A percentile compares a stretch with the other conserved stretches of the same genome.
These are phyloP conservation scores for Pichia kudriavzevii DNA, from an alignment of 1,139 yeast genomes.

Conservation along the genomic window DNA sequence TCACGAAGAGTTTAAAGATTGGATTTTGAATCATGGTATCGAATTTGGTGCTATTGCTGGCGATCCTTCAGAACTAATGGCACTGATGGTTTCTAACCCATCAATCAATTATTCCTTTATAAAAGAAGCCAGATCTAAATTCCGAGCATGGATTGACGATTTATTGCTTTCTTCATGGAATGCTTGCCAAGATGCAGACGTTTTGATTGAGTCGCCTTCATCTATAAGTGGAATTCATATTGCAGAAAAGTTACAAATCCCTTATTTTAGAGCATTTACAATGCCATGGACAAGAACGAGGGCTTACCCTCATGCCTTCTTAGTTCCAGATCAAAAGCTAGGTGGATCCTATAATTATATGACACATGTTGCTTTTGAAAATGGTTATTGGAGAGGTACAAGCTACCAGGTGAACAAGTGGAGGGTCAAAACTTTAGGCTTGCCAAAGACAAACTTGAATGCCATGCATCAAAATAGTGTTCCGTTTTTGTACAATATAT, in stretches of 20 bases:
- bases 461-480: conserved; percentile 67
- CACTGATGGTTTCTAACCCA: conserved; percentile 87
- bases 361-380: conserved; percentile 89
- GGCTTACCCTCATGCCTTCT: conserved; percentile 93
- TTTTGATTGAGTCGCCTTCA: conserved; percentile 86
- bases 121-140: conserved; percentile 72
- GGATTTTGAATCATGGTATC: conserved; percentile 64
- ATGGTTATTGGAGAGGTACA: conserved; percentile 89
- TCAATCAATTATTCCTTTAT: conserved; percentile 76
- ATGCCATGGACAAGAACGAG: conserved; percentile 98
- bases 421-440: conserved; percentile 60
- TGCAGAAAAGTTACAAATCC: conserved; percentile 84
- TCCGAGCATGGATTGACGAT: conserved; percentile 74
- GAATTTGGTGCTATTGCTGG: conserved; percentile 77
- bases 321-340: conserved; percentile 86
- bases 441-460: conserved; percentile 65
- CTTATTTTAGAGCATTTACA: conserved; percentile 90
- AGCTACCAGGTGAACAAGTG: conserved; percentile 83
- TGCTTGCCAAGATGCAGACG: conserved; percentile 74
- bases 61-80: conserved; percentile 87
- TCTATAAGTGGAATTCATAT: conserved; percentile 95
- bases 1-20: conserved; percentile 68
- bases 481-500: conserved; percentile 83
- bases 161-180: conserved; percentile 67
- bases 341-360: conserved; percentile 90